Base-by-base conservation (phyloP, 257 asterid genomes). In the Datura wrightii region DNA sequence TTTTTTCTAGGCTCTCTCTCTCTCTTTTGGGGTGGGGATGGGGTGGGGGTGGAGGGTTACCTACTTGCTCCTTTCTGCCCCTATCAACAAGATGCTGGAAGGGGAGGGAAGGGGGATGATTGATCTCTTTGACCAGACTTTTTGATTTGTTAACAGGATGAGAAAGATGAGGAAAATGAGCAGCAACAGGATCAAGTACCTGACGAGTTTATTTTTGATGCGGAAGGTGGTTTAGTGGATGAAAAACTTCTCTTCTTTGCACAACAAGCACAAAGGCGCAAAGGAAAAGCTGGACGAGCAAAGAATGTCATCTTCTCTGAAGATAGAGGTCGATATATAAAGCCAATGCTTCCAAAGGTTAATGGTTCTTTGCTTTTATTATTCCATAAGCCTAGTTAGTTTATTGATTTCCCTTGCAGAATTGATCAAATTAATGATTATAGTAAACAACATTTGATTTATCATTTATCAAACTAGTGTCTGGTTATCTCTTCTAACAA, bases 291-390 rank as follows among this genome's bases (percentile, higher is more conserved):
- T 88, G 99, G 99, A 83, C 88, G 99, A 85, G 99, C 99, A 9
- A 96, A 94, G 91, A 96, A 96, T 82, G 98, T 96, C 46, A 95
- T 96, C 85, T 94, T 96, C 89, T 96, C 98, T 53, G 99, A 96
- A 87, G 99, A 96, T 88, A 93, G 99, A 86, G 99, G 99, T 36
- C 91, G 98, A 71, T 95, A 96, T 76, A 94, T 95, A 69, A 96
- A 96, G 91, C 99, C 98, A 63, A 93, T 94, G 99, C 97, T 96
- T 92, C 99, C 99, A 37, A 96, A 96, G 98, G 99, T 96, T 67
- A 60, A 79, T 62, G 83, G n/a, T 84, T 86, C 24, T 78, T 67
- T 69, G 82, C 59, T 62, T 78, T 66, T 46, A 53, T 60, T 50
- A 55, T 54, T 54, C 24, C 79, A 55, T 50, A 24, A 24, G 71